Evolutionary conservation across 139 green algal species (phyloP), one percentile per base, ranked within the genome.

Genomic region (Micractinium conductrix): DNA sequence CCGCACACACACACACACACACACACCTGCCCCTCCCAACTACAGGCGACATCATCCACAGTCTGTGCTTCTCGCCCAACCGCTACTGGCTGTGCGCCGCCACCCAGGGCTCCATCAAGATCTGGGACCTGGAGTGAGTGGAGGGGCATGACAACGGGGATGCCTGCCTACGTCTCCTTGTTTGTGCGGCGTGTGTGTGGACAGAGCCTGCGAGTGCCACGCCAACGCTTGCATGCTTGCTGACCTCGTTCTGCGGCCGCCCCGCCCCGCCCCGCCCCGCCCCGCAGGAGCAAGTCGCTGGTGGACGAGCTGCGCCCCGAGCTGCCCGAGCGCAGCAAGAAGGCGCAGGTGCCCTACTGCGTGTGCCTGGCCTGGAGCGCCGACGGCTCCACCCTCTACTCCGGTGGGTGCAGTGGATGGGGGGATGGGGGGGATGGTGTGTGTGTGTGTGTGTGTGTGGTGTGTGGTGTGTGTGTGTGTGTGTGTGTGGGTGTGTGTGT

Each of bases 71-170:
- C 95, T 98, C 94, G 22, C 97, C 97, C 88, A 99, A 99, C 95
- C 93, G 97, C 90, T 99, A 99, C 94, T 99, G 97, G 97, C 95
- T 99, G 91, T 98, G 95, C 89, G 97, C 97, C 42, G 97, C 97
- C 81, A 99, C 97, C 78, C 93, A 98, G 71, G 70, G 75, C 70
- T 88, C 74, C 87, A 93, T 96, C 88, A 97, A 94, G 91, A 93
- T 95, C 69, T 65, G 83, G 79, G 70, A 68, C 33, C 65, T 81
- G 22, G 50, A 71, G 73, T 81, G 75, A 81, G 75, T 37, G 44
- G n/a, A 14, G 37, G 35, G 8, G 43, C 24, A 43, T 42, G 21
- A 28, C n/a, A n/a, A n/a, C n/a, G n/a, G n/a, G n/a, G n/a, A n/a
- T n/a, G n/a, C n/a, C n/a, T n/a, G n/a, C n/a, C n/a, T n/a, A n/a